Evolutionary conservation across 2,329 filamentous ascomycete genomes (phyloP).

Genomic region (Arachnomyces sp.): DNA sequence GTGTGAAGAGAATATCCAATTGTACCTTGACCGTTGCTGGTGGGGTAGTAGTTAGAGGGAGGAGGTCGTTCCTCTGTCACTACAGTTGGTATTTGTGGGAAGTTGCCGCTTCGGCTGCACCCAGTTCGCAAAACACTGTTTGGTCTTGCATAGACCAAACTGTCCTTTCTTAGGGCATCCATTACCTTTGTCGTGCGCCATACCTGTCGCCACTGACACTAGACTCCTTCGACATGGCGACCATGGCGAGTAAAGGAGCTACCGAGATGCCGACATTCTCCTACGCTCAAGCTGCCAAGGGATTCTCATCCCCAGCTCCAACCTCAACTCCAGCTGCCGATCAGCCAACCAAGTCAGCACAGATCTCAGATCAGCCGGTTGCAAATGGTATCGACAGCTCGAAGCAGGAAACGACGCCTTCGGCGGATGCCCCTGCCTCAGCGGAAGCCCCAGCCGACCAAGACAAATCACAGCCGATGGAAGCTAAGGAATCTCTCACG

Average conservation of each 20-base stretch:
- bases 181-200: neutral
- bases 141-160: neutral
- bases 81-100: no score
- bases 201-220: neutral
- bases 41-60: neutral
- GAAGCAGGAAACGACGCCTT: conserved; percentile 5
- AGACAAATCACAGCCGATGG: conserved; percentile 30
- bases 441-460: conserved; percentile 35
- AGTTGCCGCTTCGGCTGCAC: no score
- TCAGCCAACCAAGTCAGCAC: conserved; percentile 22
- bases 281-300: conserved; percentile 92
- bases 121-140: neutral
- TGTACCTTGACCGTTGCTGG: no score
- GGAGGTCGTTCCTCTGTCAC: neutral
- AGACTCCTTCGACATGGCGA: conserved; percentile 32
- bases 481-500: conserved; percentile 22
- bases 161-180: neutral
- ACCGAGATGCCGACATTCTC: conserved; percentile 61
- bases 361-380: conserved; percentile 23
- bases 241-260: conserved; percentile 27
- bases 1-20: no score
- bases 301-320: conserved; percentile 49
- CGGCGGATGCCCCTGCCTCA: conserved; percentile 31
- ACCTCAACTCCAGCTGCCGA: conserved; percentile 30
- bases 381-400: conserved; percentile 24